These are phyloP conservation scores for Alisma plantagoaquatica DNA, from an alignment of 106 monocot species.

Conservation along the genomic window DNA sequence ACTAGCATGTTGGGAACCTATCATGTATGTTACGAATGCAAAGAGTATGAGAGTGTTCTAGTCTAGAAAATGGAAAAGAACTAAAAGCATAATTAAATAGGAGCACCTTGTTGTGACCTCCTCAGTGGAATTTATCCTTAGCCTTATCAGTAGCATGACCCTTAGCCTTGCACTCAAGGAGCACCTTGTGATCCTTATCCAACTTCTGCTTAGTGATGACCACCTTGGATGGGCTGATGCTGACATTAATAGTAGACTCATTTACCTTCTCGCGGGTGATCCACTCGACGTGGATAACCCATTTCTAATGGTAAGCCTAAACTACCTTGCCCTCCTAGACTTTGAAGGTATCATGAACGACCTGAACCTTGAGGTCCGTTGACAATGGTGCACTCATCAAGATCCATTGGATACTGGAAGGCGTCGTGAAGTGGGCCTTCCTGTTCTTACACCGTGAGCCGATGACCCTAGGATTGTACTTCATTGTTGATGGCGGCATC, in stretches of 20 bases:
- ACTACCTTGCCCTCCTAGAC: constrained; percentile 79
- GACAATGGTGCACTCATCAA: constrained; percentile 65
- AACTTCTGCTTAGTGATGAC: constrained; percentile 72
- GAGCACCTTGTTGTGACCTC: constrained; percentile 61
- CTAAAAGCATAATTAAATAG: no score
- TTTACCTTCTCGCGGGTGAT: constrained; percentile 78
- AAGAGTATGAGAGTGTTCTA: no score
- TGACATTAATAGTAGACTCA: constrained; percentile 67
- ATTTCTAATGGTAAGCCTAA: constrained; percentile 62
- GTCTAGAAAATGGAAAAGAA: no score
- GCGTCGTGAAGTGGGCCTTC: constrained; percentile 78
- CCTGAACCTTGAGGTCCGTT: constrained; percentile 67
- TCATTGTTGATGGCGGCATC: constrained; percentile 29
- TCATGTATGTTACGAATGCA: no score
- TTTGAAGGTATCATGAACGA: constrained; percentile 65
- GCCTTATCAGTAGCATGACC: constrained; percentile 69
- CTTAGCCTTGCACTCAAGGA: constrained; percentile 59
- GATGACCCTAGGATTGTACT: constrained; percentile 55
- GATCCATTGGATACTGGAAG: constrained; percentile 57
- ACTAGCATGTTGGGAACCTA: no score
- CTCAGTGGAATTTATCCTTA: constrained; percentile 68
- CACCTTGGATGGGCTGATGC: constrained; percentile 64
- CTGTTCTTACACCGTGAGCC: constrained; percentile 63
- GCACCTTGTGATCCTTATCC: constrained; percentile 65
- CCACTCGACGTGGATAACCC: constrained; percentile 78